phyloP scores from a whole-genome alignment of 2,329 filamentous ascomycete species.

The Diplodia seriata region DNA sequence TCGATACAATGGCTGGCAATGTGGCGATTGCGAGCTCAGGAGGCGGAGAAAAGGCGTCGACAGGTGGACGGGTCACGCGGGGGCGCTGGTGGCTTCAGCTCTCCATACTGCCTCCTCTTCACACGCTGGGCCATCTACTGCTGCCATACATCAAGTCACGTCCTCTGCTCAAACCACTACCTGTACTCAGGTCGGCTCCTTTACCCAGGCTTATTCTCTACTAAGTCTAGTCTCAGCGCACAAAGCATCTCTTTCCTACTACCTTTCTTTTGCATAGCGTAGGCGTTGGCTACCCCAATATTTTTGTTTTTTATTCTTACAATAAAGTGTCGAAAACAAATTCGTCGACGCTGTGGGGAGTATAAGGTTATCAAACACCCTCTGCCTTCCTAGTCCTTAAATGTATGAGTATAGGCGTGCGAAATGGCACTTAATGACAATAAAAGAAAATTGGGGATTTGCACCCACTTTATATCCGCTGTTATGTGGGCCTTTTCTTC shows the following conservation, averaged over 20 bases:
- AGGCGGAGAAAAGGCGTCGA: too few relatives aligned
- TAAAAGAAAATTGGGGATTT: neutral
- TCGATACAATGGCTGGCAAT: too few relatives aligned
- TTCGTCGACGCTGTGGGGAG: neutral
- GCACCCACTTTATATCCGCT: neutral
- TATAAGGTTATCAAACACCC: neutral
- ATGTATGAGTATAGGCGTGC: neutral
- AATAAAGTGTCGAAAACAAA: neutral
- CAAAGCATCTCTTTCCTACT: neutral
- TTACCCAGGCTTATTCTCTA: too few relatives aligned
- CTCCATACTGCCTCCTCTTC: too few relatives aligned
- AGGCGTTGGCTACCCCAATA: conserved; percentile 13
- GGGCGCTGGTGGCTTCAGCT: too few relatives aligned
- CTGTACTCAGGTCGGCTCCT: too few relatives aligned
- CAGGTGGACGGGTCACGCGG: too few relatives aligned
- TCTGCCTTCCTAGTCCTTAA: neutral
- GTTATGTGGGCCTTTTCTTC: neutral
- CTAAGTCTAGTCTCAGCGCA: too few relatives aligned
- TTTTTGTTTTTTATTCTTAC: neutral
- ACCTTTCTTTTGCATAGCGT: conserved; percentile 24
- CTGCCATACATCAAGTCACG: too few relatives aligned
- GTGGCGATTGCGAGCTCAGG: too few relatives aligned
- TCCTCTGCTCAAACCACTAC: too few relatives aligned
- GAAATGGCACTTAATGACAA: neutral
- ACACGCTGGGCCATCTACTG: too few relatives aligned